Base-by-base conservation (phyloP, 2,329 filamentous ascomycete genomes). In the Epichloe glyceriae region DNA sequence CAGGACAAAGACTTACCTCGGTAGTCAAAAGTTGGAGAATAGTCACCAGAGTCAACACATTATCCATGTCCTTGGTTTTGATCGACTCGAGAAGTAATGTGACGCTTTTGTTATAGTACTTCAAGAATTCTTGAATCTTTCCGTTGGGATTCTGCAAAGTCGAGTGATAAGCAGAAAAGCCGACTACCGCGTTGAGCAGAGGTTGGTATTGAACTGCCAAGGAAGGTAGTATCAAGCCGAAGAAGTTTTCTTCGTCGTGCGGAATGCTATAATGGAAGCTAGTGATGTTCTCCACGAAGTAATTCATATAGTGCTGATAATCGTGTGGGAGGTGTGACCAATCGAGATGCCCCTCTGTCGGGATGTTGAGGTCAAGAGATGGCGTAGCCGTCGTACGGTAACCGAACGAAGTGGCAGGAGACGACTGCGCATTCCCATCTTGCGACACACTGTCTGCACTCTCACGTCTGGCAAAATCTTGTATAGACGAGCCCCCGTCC, bases 21-120 rank as follows among this genome's bases (percentile, higher is more conserved):
- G 96, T 93, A 3, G 88, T 94, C 50, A 90, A 89, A 47, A 97
- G 77, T 61, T 97, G 90, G 41, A 98, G 70, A 19, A 97, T 90
- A 0, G 91, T 94, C 53, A 96, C 66, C 34, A 97, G 72, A 0
- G 85, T 95, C 6, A 83, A 79, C 47, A 89, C 74, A 35, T 72
- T 85, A 56, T 87, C 82, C 53, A 79, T 80, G 55, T 88, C 83
- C 52, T 81, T 82, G 50, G 77, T 82, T 54, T 82, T 80, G 17
- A 97, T 70, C 4, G 82, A 84, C 35, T 76, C 74, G 8, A 94
- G 74, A 17, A 98, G 75, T 26, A 88, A 70, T 1, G 79, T 84
- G 30, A 98, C 85, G 10, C 91, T 90, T 62, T 82, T 85, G 66
- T 95, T 90, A 70, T 97, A 96, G 61, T 94, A 95, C 52, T 82